Base-by-base conservation (phyloP, 2,329 filamentous ascomycete genomes). In the Lecanicillium sp. region DNA sequence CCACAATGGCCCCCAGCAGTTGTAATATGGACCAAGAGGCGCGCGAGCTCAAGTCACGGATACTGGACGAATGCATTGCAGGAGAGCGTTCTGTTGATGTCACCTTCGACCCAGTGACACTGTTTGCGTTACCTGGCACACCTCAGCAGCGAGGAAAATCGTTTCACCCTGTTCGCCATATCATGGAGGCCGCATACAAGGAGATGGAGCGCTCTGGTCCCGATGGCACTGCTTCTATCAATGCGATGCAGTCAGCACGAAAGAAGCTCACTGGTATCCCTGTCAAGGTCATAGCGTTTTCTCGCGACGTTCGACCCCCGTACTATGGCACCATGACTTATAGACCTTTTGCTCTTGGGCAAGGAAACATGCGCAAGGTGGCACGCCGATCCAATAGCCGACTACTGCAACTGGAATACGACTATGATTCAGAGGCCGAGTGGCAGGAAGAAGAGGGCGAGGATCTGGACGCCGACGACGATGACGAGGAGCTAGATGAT, bases 391-490 rank as follows among this genome's bases (percentile, higher is more conserved):
- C 87, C 52, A 56, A 73, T 58, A 62, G 70, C 55, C 63, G 75
- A 52, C 67, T 71, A n/a, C 67, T 89, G 1, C 78, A 83, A 5
- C 74, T 86, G 4, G 75, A 88, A 56, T 94, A 94, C 61, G 87
- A 90, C 54, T 90, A 91, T 60, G 87, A 93, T 59, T 91, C 87
- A 3, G 87, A 94, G 62, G 86, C 80, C 5, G 88, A 93, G 62
- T 94, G 87, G 87, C 84, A 90, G 60, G 87, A 89, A 50, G 77
- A 84, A 52, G 79, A 70, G 49, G 84, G 85, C 21, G 84, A 86
- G 36, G 82, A 86, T 42, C 75, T 87, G 12, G 77, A 83, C 2
- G 71, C 83, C 21, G 84, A 86, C 17, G 83, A 86, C 8, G 75
- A 77, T 23, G 78, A 78, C 69, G 90, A 77, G 71, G 90, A 77